Conservation (phyloP, 495 filamentous ascomycete genomes). For the Daldinia concentrica region DNA sequence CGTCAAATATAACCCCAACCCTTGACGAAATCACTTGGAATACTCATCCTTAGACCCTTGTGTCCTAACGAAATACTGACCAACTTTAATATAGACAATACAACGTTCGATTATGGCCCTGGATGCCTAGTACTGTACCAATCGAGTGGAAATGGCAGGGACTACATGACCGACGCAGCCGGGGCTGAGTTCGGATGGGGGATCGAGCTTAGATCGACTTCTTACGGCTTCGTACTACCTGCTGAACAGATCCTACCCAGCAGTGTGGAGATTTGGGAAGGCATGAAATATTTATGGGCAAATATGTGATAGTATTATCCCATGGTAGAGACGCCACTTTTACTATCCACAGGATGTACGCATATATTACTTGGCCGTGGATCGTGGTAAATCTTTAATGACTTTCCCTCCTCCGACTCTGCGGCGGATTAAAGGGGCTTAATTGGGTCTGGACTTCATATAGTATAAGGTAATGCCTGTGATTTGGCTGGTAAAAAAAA, state of each 20-base stretch:
- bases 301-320: conserved; percentile 46
- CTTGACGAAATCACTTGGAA: neutral
- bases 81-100: conserved; percentile 48
- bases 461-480: no score
- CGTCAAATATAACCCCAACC: neutral
- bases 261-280: conserved; percentile 63
- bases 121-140: conserved; percentile 69
- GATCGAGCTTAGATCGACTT: conserved; percentile 59
- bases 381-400: no score
- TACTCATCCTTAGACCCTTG: neutral
- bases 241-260: conserved; percentile 63
- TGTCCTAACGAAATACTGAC: no score
- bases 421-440: no score
- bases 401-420: no score
- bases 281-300: conserved; percentile 60
- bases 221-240: conserved; percentile 67
- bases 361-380: no score
- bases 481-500: no score
- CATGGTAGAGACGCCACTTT: neutral
- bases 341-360: neutral
- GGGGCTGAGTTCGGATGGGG: conserved; percentile 65
- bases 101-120: conserved; percentile 60
- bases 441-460: no score
- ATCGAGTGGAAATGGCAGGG: conserved; percentile 62
- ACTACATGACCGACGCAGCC: conserved; percentile 64